Evolutionary conservation across 176 grass and related monocot genomes (phyloP), one percentile per base, ranked within the genome.

Genomic region (Alloteropsis semialata): DNA sequence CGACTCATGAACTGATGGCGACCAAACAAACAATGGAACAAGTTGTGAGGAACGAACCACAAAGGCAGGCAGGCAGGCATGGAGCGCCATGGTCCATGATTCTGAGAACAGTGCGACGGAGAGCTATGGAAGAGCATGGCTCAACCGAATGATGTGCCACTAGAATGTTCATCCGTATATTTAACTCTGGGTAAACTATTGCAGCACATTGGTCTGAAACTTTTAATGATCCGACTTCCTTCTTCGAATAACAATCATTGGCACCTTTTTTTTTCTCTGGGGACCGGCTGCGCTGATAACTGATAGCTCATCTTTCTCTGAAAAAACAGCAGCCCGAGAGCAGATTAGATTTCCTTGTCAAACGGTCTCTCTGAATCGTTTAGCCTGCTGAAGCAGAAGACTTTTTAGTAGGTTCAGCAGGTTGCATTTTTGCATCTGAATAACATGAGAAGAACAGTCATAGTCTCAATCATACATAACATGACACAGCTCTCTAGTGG

Each of bases 291-390:
- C 11, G 70, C 11, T 56, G 25, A 77, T 51, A 54, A 51, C 64
- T 41, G 33, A 77, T 34, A 37, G 48, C 22, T 75, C 49, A 46
- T 79, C 65, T 71, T 61, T 71, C 10, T 60, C 6, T 11, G 42
- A 39, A 62, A 63, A 34, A 7, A 16, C 19, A 69, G 21, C 14
- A 39, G 17, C 7, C 22, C 5, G 41, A 22, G 56, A 62, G 86
- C 80, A 72, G 64, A 24, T 71, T 55, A 33, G 16, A 69, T 89
- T 74, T 88, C 68, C 58, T 88, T 74, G 46, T 88, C 81, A 67
- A 38, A 0, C 16, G 21, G 57, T 29, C 4, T 53, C 11, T 66
- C 22, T 1, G 7, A 39, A 84, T 32, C 36, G 67, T 75, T 79
- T 84, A 49, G 75, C 29, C 46, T 74, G 66, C 45, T n/a, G n/a